phyloP scores from a whole-genome alignment of 2,329 filamentous ascomycete species.

The Colletotrichum sp. region DNA sequence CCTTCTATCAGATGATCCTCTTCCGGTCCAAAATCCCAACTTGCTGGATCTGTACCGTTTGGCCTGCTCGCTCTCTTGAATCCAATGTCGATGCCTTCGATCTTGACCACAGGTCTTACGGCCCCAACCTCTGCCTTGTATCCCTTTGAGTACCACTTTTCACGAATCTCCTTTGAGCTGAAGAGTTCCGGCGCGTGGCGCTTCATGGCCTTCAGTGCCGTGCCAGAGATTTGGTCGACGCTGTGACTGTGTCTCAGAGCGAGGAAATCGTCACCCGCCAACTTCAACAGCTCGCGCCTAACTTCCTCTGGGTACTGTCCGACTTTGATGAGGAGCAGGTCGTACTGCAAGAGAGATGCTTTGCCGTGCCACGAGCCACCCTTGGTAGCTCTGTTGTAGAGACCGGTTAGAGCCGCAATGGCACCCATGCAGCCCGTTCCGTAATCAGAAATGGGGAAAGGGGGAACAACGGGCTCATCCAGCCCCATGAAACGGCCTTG shows the following conservation, averaged over 20 bases:
- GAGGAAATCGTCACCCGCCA: slow-evolving; percentile 58
- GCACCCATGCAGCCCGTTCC: slow-evolving; percentile 75
- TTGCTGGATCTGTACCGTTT: slow-evolving; percentile 62
- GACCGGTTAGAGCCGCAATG: slow-evolving; percentile 67
- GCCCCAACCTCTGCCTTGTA: slow-evolving; percentile 44
- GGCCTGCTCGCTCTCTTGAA: slow-evolving; percentile 47
- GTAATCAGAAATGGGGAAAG: slow-evolving; percentile 69
- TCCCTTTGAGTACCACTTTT: slow-evolving; percentile 50
- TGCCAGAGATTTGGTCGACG: slow-evolving; percentile 67
- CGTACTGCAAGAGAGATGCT: slow-evolving; percentile 70
- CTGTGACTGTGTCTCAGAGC: slow-evolving; percentile 63
- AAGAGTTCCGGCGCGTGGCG: slow-evolving; percentile 59
- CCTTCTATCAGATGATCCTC: slow-evolving; percentile 29
- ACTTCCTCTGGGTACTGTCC: slow-evolving; percentile 60
- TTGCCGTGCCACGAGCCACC: slow-evolving; percentile 72
- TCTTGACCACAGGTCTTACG: slow-evolving; percentile 48
- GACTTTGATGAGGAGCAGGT: slow-evolving; percentile 66
- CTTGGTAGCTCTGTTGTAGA: slow-evolving; percentile 63
- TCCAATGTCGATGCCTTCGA: slow-evolving; percentile 47
- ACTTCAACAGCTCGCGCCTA: slow-evolving; percentile 53
- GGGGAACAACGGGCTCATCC: slow-evolving; percentile 68
- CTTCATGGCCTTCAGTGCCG: slow-evolving; percentile 60
- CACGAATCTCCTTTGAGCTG: slow-evolving; percentile 46
- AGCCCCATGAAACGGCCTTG: slow-evolving; percentile 67
- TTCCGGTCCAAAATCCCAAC: slow-evolving; percentile 58